Evolutionary conservation across 768 basidiomycete species (phyloP), one percentile per base, ranked within the genome.

Genomic region (Phanerochaete carnosa): DNA sequence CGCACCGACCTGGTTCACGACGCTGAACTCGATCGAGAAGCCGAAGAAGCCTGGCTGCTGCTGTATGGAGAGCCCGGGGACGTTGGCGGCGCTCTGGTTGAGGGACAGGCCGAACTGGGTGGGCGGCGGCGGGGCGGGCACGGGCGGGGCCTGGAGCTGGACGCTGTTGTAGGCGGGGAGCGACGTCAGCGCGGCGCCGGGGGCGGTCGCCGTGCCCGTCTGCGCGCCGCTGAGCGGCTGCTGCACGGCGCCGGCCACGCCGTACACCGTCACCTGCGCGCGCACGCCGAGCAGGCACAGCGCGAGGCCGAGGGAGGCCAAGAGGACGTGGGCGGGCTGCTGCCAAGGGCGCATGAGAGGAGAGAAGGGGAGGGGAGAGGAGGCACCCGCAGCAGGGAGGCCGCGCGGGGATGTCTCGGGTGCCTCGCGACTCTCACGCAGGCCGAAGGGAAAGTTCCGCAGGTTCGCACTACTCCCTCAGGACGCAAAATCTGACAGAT

Each of bases 1-100:
- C 83, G 66, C 68, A 88, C 87, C 69, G 64, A 87, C 76, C 73
- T 83, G 83, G 58, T 81, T 82, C 9, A 84, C 79, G 2, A 91
- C 84, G 49, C 88, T 88, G 76, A 90, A 79, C 69, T 92, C 90
- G 33, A 92, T 80, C 3, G 86, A 89, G 69, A 92, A 92, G 0
- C 88, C 89, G 54, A 86, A 80, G 68, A 90, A 91, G 11, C 83
- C 79, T 16, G 84, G 86, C 19, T 69, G 65, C 59, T 79, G 78
- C 13, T 69, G 66, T 55, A 80, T 79, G 1, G 79, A 79, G 35
- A 84, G 62, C 11, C 70, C 73, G 2, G 61, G 54, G 46, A 74
- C 68, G n/a, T 64, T 63, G 5, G 57, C 59, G 13, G 65, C 68
- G 23, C 54, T 64, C 29, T 52, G 58, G 23, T 61, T 53, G 11